Evolutionary conservation across 108 stramenopile species (phyloP).

Genomic region (Nitzschia inconspicua): DNA sequence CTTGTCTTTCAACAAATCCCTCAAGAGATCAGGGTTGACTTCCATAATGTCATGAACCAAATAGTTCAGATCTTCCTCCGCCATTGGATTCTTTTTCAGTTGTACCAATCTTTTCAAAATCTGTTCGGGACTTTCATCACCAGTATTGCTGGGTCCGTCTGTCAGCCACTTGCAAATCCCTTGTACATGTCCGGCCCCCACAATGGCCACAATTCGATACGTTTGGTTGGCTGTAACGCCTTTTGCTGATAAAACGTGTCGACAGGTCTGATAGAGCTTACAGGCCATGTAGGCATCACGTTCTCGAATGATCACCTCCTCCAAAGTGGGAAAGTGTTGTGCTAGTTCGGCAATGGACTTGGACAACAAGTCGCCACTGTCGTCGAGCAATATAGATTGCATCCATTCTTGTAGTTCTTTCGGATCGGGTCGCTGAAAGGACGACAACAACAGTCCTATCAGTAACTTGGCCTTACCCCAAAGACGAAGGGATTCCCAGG

Average conservation of each 20-base stretch:
- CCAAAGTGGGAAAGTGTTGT: constrained; percentile 68
- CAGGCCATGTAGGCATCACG: constrained; percentile 80
- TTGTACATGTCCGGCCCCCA: constrained; percentile 82
- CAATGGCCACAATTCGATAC: constrained; percentile 64
- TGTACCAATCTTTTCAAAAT: constrained; percentile 14
- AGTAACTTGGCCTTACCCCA: constrained; percentile 73
- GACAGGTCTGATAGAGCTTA: constrained; percentile 69
- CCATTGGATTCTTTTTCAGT: constrained; percentile 9
- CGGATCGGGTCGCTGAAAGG: constrained; percentile 59
- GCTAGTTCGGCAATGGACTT: constrained; percentile 71
- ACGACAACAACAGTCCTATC: constrained; percentile 59
- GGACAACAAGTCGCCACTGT: constrained; percentile 70
- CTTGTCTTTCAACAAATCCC: too few relatives aligned
- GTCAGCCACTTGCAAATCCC: constrained; percentile 59
- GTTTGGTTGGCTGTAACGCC: background rate
- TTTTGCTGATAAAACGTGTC: constrained; percentile 11
- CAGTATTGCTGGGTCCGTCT: background rate
- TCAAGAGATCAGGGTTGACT: constrained; percentile 11
- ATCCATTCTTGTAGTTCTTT: constrained; percentile 82
- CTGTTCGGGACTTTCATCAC: constrained; percentile 9
- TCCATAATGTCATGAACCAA: constrained; percentile 24
- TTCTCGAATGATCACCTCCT: constrained; percentile 69
- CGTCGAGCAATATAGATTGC: constrained; percentile 53
- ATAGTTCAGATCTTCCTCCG: constrained; percentile 11
- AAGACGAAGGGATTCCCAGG: constrained; percentile 71